Conservation (phyloP, 2,329 filamentous ascomycete genomes). For the Venturia oleaginea region DNA sequence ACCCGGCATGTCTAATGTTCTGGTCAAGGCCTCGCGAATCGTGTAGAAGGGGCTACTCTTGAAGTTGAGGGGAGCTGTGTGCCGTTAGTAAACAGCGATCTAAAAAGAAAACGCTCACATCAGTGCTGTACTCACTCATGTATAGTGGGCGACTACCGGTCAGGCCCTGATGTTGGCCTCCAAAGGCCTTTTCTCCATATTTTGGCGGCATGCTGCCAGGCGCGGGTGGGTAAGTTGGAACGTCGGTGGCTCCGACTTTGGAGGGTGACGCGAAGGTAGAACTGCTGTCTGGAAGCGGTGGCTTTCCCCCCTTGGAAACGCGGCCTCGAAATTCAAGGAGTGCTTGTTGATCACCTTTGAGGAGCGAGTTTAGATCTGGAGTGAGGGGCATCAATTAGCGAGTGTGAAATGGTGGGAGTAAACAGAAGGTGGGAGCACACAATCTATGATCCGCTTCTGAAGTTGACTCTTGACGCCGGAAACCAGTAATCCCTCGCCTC, state of each 20-base stretch:
- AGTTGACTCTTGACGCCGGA: slow-evolving; percentile 79
- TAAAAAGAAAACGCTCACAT: not conserved
- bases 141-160: slow-evolving; percentile 12
- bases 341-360: slow-evolving; percentile 4
- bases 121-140: slow-evolving; percentile 18
- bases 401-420: not conserved
- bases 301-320: not conserved
- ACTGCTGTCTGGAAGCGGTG: not conserved
- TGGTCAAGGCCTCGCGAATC: slow-evolving; percentile 55
- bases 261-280: not conserved
- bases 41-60: slow-evolving; percentile 82
- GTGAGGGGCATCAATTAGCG: not conserved
- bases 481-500: slow-evolving; percentile 62
- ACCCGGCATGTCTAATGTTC: slow-evolving; percentile 55
- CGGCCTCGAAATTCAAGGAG: not conserved
- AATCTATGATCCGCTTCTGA: slow-evolving; percentile 65
- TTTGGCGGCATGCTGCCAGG: slow-evolving; percentile 1
- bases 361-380: slow-evolving; percentile 1
- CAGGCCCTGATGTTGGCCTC: not conserved
- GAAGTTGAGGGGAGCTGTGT: slow-evolving; percentile 43
- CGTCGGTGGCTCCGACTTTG: not conserved
- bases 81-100: slow-evolving; percentile 16
- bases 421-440: slow-evolving; percentile 44
- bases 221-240: not conserved
- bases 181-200: slow-evolving; percentile 2